A percentile compares a stretch with the other conserved stretches of the same genome.
phyloP scores from a whole-genome alignment of 1,284 basidiomycete genomes.

The Cryptococcus sp. region DNA sequence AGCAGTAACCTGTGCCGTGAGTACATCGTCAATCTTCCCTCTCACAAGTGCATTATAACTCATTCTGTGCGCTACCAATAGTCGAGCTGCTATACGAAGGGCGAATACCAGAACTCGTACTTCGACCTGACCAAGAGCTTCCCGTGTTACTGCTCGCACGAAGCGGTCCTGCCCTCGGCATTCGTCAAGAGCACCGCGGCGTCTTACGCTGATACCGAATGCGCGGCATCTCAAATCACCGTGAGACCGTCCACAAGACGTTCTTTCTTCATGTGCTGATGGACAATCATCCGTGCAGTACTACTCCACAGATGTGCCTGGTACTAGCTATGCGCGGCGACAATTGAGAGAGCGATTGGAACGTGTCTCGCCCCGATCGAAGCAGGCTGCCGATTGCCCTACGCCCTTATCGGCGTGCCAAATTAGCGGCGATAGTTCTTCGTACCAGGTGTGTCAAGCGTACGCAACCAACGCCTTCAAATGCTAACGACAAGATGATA shows the following conservation, averaged over 20 bases:
- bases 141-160: background rate
- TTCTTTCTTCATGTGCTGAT: too few species aligned
- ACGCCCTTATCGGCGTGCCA: conserved; percentile 15
- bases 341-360: background rate
- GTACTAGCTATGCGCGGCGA: background rate
- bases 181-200: background rate
- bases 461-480: background rate
- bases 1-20: too few species aligned
- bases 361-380: background rate
- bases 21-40: too few species aligned
- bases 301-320: too few species aligned
- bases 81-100: too few species aligned
- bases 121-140: background rate
- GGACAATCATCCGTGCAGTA: too few species aligned
- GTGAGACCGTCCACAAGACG: too few species aligned
- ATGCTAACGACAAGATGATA: background rate
- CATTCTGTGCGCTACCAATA: background rate
- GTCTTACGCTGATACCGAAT: too few species aligned
- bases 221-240: too few species aligned
- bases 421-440: conserved; percentile 5
- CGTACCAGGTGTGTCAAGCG: conserved; percentile 5
- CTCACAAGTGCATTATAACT: too few species aligned
- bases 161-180: background rate
- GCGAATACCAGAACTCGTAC: background rate
- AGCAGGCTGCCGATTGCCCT: conserved; percentile 7